These are phyloP conservation scores for Suhomyces coccinellae DNA, from an alignment of 1,139 yeast genomes.

Conservation along the genomic window DNA sequence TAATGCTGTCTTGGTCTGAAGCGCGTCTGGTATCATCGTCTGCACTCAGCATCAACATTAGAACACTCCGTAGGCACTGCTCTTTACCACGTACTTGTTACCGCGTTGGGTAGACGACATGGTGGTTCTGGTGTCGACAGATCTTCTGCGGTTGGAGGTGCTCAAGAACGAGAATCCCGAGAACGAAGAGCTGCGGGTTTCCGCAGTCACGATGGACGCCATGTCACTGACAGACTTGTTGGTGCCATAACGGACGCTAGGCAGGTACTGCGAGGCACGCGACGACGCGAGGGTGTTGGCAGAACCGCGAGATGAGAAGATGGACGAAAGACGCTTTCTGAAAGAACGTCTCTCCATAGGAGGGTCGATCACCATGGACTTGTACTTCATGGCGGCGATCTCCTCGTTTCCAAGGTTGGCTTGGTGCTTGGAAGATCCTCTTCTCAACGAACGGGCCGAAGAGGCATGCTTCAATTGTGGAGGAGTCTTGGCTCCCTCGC, in stretches of 20 bases:
- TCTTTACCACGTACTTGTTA: slow-evolving; percentile 22
- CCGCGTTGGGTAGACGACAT: slow-evolving; percentile 11
- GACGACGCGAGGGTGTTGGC: slow-evolving; percentile 5
- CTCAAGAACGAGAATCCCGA: slow-evolving; percentile 39
- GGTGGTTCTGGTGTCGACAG: slow-evolving; percentile 8
- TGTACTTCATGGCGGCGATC: slow-evolving; percentile 19
- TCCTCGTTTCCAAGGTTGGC: slow-evolving; percentile 11
- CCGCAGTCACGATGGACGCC: slow-evolving; percentile 31
- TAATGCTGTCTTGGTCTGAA: too few relatives aligned
- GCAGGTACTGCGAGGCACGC: slow-evolving; percentile 9
- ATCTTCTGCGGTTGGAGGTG: slow-evolving; percentile 11
- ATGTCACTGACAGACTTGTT: slow-evolving; percentile 22
- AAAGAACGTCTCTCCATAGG: slow-evolving; percentile 26
- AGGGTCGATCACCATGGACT: slow-evolving; percentile 17
- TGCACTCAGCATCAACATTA: too few relatives aligned
- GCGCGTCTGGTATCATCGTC: too few relatives aligned
- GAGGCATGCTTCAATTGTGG: slow-evolving; percentile 4
- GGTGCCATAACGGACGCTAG: slow-evolving; percentile 6
- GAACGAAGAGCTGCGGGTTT: slow-evolving; percentile 25
- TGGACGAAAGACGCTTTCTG: slow-evolving; percentile 29
- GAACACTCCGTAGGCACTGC: slow-evolving; percentile 21
- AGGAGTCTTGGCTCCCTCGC: slow-evolving; percentile 6
- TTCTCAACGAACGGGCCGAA: slow-evolving; percentile 3
- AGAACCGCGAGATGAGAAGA: slow-evolving; percentile 23
- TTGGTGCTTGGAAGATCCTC: slow-evolving; percentile 1